Base-by-base conservation (phyloP, 1,284 basidiomycete species). In the Cutaneotrichosporon curvatum region DNA sequence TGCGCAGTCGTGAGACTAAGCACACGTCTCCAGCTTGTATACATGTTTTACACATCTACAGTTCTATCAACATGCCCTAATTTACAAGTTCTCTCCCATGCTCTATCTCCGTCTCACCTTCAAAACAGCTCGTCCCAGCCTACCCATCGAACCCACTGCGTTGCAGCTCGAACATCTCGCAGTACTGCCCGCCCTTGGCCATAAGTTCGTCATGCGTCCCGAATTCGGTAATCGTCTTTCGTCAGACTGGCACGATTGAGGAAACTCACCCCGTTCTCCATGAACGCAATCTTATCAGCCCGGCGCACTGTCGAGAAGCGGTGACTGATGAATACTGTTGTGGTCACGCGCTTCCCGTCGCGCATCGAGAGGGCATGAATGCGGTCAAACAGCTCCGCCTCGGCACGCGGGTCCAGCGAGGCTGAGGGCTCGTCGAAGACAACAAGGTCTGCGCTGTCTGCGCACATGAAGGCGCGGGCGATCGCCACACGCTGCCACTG, bases 401-500 rank as follows among this genome's bases (percentile, higher is more conserved):
- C 87, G 70, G 67, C 87, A 82, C 19, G 84, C 79, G 55, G 83
- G 79, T 57, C 81, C 77, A 25, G 84, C 81, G 55, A 84, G 74
- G 82, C 87, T 18, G 43, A 40, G 1, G 48, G 52, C 48, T 54
- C 52, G 40, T 54, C 52, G 61, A 89, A 83, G 37, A 89, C 71
- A 32, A 89, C 73, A 12, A 90, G 73, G 22, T 54, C 52, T 3
- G 48, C 48, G 15, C 14, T 30, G 5, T 41, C 43, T 6, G 43
- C 21, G 51, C 85, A 76, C 83, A 87, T 85, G 61, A 89, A 88
- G 16, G 85, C 83, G 43, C 86, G 78, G 40, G 86, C 82, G 37
- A 89, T 77, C 12, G 86, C 85, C 51, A 89, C 77, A 58, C 84
- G 76, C 73, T 89, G 86, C 86, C 86, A 89, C 83, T 89, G 70